phyloP scores from a whole-genome alignment of 2,329 filamentous ascomycete species.

The Colletotrichum sp. region DNA sequence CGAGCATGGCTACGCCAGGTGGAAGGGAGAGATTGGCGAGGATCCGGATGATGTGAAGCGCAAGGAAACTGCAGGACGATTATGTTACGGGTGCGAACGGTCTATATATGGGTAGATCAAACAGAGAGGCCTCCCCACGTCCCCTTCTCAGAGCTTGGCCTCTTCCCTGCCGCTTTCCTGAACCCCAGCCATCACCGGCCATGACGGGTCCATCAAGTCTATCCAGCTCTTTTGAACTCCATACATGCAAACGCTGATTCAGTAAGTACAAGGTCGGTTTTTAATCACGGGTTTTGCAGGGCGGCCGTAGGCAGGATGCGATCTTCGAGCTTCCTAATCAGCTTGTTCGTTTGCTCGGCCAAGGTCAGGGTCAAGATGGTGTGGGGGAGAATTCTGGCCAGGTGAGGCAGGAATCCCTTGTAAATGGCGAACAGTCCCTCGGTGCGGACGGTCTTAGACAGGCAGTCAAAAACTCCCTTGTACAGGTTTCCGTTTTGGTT shows the following conservation, averaged over 20 bases:
- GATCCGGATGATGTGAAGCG: constrained; percentile 25
- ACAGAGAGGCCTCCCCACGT: neutral
- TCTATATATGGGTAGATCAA: constrained; percentile 56
- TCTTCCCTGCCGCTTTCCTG: neutral
- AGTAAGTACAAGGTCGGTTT: constrained; percentile 2
- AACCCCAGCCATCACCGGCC: neutral
- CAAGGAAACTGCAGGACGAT: constrained; percentile 32
- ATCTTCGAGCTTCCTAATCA: constrained; percentile 79
- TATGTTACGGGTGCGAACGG: constrained; percentile 79
- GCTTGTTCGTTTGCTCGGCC: constrained; percentile 96
- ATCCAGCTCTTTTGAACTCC: constrained; percentile 16
- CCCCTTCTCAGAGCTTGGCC: neutral
- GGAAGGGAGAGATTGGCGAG: constrained; percentile 65
- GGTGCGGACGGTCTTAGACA: constrained; percentile 87
- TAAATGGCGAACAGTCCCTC: constrained; percentile 94
- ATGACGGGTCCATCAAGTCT: neutral
- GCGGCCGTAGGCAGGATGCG: constrained; percentile 51
- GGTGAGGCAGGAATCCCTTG: constrained; percentile 95
- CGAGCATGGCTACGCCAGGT: constrained; percentile 65
- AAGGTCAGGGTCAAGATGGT: constrained; percentile 92
- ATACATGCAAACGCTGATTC: constrained; percentile 19
- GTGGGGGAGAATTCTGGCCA: constrained; percentile 92
- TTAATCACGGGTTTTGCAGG: constrained; percentile 32
- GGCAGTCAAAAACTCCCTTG: constrained; percentile 87
- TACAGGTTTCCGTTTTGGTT: constrained; percentile 99